Evolutionary conservation across 2,329 filamentous ascomycete species (phyloP).

Genomic region (Stachybotrys chlorohalonatus): DNA sequence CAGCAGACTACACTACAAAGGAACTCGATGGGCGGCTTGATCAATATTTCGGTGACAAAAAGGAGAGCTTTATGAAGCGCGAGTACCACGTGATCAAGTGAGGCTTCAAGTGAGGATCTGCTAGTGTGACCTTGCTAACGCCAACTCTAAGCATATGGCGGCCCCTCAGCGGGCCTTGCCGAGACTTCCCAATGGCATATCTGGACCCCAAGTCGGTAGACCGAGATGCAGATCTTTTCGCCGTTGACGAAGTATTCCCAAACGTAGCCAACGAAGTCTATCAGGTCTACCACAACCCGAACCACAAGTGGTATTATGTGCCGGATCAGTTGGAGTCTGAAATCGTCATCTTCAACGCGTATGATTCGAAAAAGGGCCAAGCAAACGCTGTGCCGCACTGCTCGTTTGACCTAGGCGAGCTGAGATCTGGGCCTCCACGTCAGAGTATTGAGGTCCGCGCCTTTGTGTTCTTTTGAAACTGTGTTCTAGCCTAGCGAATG

Average conservation of each 20-base stretch:
- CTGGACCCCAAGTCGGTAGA: background rate
- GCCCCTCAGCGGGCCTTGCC: background rate
- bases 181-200: background rate
- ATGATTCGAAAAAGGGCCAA: background rate
- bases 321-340: background rate
- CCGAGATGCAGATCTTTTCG: background rate
- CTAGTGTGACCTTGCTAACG: background rate
- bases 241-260: background rate
- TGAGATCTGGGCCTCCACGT: background rate
- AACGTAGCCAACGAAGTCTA: background rate
- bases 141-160: background rate
- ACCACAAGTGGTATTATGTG: background rate
- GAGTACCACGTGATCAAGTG: background rate
- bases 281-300: background rate
- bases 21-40: background rate
- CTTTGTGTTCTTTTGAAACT: background rate
- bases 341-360: background rate
- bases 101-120: background rate
- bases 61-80: background rate
- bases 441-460: background rate
- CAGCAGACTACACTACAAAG: background rate
- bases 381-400: background rate
- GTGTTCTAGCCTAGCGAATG: background rate
- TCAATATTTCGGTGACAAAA: background rate
- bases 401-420: background rate